Evolutionary conservation across 1,284 basidiomycete genomes (phyloP).

Genomic region (Boletus sp.): DNA sequence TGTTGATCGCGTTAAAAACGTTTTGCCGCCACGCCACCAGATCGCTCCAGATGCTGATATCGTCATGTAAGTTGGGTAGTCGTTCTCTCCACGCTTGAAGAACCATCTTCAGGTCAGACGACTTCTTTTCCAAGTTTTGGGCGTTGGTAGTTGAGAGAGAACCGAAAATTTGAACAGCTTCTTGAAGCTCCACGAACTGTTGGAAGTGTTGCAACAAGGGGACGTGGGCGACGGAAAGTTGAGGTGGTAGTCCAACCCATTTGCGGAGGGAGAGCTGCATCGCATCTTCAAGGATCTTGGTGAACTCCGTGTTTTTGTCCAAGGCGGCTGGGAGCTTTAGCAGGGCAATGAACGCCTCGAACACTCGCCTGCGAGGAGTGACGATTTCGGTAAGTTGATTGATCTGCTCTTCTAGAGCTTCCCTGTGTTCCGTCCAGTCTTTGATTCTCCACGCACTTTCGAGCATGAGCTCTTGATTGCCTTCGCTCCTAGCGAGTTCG

Average conservation of each 20-base stretch:
- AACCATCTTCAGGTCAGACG: constrained; percentile 94
- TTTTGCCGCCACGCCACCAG: constrained; percentile 98
- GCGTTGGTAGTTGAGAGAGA: constrained; percentile 88
- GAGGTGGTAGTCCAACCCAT: constrained; percentile 89
- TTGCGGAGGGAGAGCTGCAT: constrained; percentile 97
- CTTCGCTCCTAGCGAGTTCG: constrained; percentile 91
- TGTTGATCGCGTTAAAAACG: constrained; percentile 94
- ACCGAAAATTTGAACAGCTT: constrained; percentile 94
- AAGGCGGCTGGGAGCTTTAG: constrained; percentile 66
- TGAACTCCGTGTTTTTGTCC: constrained; percentile 82
- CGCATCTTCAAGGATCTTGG: constrained; percentile 90
- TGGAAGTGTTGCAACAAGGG: constrained; percentile 98
- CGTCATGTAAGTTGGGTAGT: constrained; percentile 94
- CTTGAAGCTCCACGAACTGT: constrained; percentile 97
- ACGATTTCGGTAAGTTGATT: constrained; percentile 81
- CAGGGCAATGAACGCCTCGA: constrained; percentile 93
- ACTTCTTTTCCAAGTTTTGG: constrained; percentile 93
- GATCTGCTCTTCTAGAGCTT: constrained; percentile 86
- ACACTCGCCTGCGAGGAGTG: constrained; percentile 93
- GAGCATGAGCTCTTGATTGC: constrained; percentile 90
- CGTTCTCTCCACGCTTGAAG: constrained; percentile 98
- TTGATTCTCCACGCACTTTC: constrained; percentile 96
- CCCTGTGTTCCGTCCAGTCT: constrained; percentile 87
- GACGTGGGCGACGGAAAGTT: constrained; percentile 91
- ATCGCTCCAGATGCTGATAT: constrained; percentile 99